These are phyloP conservation scores for Suillus lakei DNA, from an alignment of 768 basidiomycete genomes.

Conservation along the genomic window DNA sequence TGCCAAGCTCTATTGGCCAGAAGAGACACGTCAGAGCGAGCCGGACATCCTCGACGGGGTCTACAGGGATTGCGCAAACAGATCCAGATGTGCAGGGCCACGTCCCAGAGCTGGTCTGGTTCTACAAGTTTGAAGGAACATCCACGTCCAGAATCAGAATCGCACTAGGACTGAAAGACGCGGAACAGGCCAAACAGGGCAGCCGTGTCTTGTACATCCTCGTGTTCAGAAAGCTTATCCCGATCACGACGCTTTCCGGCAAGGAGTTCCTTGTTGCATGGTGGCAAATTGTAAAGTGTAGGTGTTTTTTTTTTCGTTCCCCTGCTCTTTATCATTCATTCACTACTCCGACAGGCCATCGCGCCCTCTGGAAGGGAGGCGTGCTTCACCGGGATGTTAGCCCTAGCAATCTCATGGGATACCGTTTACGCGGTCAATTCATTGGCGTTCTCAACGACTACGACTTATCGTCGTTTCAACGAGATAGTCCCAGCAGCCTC, in stretches of 20 bases:
- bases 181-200: not conserved
- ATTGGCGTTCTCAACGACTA: constrained; percentile 8
- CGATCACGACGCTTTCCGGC: not conserved
- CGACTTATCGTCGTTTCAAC: constrained; percentile 6
- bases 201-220: not conserved
- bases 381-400: not conserved
- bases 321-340: not conserved
- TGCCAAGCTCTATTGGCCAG: not conserved
- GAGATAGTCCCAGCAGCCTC: not conserved
- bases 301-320: not conserved
- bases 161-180: not conserved
- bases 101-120: not conserved
- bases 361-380: constrained; percentile 4
- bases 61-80: not conserved
- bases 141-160: not conserved
- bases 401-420: not conserved
- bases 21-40: not conserved
- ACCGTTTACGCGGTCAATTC: too few relatives aligned
- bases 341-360: constrained; percentile 8
- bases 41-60: not conserved
- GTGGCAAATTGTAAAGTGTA: constrained; percentile 11
- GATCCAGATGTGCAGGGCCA: not conserved
- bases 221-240: not conserved
- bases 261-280: constrained; percentile 2
- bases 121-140: not conserved